phyloP scores from a whole-genome alignment of 371 early-diverging fungal genomes.

The Lichtheimia corymbifera region DNA sequence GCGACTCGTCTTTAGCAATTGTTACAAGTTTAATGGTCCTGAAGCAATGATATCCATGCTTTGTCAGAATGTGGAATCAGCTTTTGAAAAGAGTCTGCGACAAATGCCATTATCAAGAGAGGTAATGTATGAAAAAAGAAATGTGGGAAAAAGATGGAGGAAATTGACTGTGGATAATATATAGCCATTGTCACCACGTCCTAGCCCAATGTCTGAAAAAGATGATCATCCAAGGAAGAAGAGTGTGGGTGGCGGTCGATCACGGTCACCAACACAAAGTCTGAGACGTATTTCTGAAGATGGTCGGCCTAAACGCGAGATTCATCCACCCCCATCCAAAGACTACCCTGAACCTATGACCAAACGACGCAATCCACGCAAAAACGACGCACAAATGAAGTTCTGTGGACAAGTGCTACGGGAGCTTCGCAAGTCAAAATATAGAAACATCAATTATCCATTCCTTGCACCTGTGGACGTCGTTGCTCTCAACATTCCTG shows the following conservation, averaged over 20 bases:
- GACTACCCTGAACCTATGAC: conserved; percentile 49
- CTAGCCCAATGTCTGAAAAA: conserved; percentile 17
- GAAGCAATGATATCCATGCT: conserved; percentile 75
- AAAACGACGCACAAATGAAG: conserved; percentile 67
- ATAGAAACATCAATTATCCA: conserved; percentile 72
- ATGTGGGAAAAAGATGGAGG: not conserved
- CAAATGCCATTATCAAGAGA: conserved; percentile 64
- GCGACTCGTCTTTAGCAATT: conserved; percentile 84
- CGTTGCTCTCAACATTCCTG: conserved; percentile 89
- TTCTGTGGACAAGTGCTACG: conserved; percentile 70
- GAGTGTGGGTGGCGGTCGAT: conserved; percentile 9
- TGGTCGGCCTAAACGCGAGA: conserved; percentile 70
- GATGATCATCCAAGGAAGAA: conserved; percentile 12
- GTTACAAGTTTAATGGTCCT: conserved; percentile 88
- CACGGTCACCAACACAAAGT: conserved; percentile 13
- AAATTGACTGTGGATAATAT: not conserved
- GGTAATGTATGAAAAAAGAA: conserved; percentile 15
- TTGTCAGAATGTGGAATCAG: conserved; percentile 73
- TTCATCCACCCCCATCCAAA: conserved; percentile 69
- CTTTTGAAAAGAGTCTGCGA: conserved; percentile 70
- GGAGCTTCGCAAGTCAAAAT: conserved; percentile 79
- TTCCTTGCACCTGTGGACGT: conserved; percentile 95
- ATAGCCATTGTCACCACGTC: conserved; percentile 16
- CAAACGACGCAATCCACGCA: conserved; percentile 47
- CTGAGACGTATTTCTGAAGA: conserved; percentile 45